phyloP scores from a whole-genome alignment of 2,329 filamentous ascomycete genomes.

The Tolypocladium endophyticum region DNA sequence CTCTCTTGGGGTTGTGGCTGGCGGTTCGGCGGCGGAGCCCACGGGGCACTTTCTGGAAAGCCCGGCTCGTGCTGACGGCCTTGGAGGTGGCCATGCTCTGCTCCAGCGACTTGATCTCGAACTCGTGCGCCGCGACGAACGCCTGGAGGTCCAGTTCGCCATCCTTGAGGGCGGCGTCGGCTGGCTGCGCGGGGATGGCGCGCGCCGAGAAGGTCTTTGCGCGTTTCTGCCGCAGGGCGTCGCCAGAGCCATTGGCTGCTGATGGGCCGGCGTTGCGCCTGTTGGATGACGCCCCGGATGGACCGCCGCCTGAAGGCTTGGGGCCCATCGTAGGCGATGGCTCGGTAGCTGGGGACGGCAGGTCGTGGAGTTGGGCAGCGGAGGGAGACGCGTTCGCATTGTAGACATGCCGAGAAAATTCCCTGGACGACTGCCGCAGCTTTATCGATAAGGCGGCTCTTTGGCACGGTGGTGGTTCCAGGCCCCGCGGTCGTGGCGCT shows the following conservation, averaged over 20 bases:
- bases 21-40: slow-evolving; percentile 78
- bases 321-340: slow-evolving; percentile 14
- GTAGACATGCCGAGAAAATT: background rate
- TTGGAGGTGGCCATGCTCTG: slow-evolving; percentile 70
- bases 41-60: slow-evolving; percentile 85
- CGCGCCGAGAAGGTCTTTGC: slow-evolving; percentile 35
- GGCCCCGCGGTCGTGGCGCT: background rate
- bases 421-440: background rate
- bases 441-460: slow-evolving; percentile 3
- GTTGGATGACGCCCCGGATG: slow-evolving; percentile 11
- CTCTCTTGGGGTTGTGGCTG: slow-evolving; percentile 86
- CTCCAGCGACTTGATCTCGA: slow-evolving; percentile 79
- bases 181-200: slow-evolving; percentile 38
- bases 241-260: slow-evolving; percentile 12
- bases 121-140: slow-evolving; percentile 78
- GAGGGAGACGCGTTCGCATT: background rate
- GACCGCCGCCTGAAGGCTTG: slow-evolving; percentile 12
- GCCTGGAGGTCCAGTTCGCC: slow-evolving; percentile 78
- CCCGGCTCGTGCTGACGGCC: slow-evolving; percentile 49
- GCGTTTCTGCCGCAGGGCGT: slow-evolving; percentile 28
- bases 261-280: slow-evolving; percentile 15
- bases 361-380: background rate
- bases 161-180: slow-evolving; percentile 44
- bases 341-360: slow-evolving; percentile 4
- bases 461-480: no score